These are phyloP conservation scores for Oryza meyeriana DNA, from an alignment of 176 grass and related monocot genomes.

Conservation along the genomic window DNA sequence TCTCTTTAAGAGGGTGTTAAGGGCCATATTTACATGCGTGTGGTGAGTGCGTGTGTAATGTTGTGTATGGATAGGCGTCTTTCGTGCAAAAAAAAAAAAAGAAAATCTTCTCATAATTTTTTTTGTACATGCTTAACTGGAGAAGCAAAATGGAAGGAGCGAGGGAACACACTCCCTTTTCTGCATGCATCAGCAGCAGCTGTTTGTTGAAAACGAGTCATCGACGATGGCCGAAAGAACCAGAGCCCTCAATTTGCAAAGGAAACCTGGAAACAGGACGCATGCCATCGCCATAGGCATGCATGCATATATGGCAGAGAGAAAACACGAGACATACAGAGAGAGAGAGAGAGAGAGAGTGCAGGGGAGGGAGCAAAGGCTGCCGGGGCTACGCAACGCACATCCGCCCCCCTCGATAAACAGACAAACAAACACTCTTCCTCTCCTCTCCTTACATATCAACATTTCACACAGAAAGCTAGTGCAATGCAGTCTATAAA, in stretches of 20 bases:
- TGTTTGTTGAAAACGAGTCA: slow-evolving; percentile 20
- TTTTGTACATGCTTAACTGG: no score
- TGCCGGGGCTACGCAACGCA: slow-evolving; percentile 53
- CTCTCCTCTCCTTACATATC: not conserved
- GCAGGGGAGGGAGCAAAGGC: slow-evolving; percentile 54
- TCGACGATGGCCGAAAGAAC: no score
- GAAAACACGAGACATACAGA: slow-evolving; percentile 4
- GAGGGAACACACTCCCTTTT: not conserved
- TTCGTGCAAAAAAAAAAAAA: no score
- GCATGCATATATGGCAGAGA: not conserved
- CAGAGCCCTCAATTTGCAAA: not conserved
- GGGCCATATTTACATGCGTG: no score
- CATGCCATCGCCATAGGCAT: no score
- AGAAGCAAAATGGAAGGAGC: no score
- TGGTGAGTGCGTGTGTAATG: no score
- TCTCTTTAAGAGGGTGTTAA: no score
- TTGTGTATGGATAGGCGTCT: no score
- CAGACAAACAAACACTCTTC: slow-evolving; percentile 40
- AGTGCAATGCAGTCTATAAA: slow-evolving; percentile 17
- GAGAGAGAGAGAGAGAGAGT: slow-evolving; percentile 19
- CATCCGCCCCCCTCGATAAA: slow-evolving; percentile 33
- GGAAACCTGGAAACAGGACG: not conserved
- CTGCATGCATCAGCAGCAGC: slow-evolving; percentile 20
- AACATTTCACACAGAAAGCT: not conserved
- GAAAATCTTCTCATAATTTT: no score